Evolutionary conservation across 2,329 filamentous ascomycete genomes (phyloP), one percentile per base, ranked within the genome.

Genomic region (Fusarium neocosmosporiellum): DNA sequence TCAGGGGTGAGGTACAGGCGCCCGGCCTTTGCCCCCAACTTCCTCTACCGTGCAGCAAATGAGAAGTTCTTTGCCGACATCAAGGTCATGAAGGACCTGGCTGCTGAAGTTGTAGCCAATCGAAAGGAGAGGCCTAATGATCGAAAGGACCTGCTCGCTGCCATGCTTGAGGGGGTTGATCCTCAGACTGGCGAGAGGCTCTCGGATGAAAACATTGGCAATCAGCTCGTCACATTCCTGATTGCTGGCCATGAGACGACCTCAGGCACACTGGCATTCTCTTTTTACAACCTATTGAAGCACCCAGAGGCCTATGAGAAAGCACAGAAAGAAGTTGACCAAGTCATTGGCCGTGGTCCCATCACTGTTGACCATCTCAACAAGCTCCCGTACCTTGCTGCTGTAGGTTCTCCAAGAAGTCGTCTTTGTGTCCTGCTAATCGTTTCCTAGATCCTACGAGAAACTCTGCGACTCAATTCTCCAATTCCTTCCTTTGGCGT

Each of bases 211-310:
- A 88, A 85, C 57, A 92, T 94, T 70, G 86, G 89, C 18, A 86
- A 92, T 78, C 93, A 94, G 71, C 89, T 94, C 82, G 90, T 93
- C 66, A 94, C 92, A 0, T 94, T 94, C 72, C 80, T 94, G 11
- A 90, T 92, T 74, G 91, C 91, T 37, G 90, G 91, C 2, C 92
- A 93, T 70, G 92, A 94, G 75, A 95, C 93, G 0, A 92, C 92
- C 0, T 89, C 90, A 2, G 92, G 91, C 4, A 81, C 92, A 18
- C 79, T 94, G 14, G 88, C 90, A 0, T 94, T 93, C 76, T 81
- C 87, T 0, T 88, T 93, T 58, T 92, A 91, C 77, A 85, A 91
- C 63, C 84, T 95, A 3, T 79, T 93, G 36, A 91, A 90, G 77
- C 85, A 91, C 73, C 92, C 91, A 0, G 84, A 86, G 2, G 84